phyloP scores from a whole-genome alignment of 2,329 filamentous ascomycete species.

The Paecilomyces sp. region DNA sequence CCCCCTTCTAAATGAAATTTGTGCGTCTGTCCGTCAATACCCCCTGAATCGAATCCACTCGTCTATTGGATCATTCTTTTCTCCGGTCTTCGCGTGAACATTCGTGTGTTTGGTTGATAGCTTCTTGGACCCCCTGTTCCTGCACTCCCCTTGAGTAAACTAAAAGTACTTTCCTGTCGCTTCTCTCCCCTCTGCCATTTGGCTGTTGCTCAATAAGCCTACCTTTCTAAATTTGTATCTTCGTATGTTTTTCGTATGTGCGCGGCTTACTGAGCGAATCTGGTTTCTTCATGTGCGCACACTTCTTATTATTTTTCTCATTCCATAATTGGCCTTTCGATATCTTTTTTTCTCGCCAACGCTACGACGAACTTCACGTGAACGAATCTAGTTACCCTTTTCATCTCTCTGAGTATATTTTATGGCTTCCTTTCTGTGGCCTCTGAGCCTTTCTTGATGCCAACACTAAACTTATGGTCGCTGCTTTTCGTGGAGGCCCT shows the following conservation, averaged over 20 bases:
- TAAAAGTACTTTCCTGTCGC: constrained; percentile 24
- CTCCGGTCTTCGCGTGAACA: constrained; percentile 18
- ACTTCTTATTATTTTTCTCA: constrained; percentile 3
- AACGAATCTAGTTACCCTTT: not conserved
- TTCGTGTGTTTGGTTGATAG: constrained; percentile 21
- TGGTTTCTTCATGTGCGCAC: constrained; percentile 7
- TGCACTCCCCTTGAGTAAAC: constrained; percentile 24
- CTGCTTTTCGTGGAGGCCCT: not conserved
- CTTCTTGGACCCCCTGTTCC: constrained; percentile 23
- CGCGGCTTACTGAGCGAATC: constrained; percentile 7
- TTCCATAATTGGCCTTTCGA: constrained; percentile 12
- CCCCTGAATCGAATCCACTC: constrained; percentile 33
- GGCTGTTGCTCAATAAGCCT: constrained; percentile 14
- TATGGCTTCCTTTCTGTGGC: not conserved
- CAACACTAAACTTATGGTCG: not conserved
- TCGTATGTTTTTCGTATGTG: constrained; percentile 17
- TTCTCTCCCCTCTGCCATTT: constrained; percentile 14
- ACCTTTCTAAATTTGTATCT: constrained; percentile 13
- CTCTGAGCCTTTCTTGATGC: not conserved
- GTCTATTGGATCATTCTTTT: constrained; percentile 15
- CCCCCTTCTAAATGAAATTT: constrained; percentile 37
- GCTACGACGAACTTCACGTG: constrained; percentile 1
- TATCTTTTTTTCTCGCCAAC: constrained; percentile 6
- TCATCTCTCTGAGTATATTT: not conserved
- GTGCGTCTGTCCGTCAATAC: constrained; percentile 36